phyloP scores from a whole-genome alignment of 2,329 filamentous ascomycete genomes.

The Cladobotryum mycophilum region DNA sequence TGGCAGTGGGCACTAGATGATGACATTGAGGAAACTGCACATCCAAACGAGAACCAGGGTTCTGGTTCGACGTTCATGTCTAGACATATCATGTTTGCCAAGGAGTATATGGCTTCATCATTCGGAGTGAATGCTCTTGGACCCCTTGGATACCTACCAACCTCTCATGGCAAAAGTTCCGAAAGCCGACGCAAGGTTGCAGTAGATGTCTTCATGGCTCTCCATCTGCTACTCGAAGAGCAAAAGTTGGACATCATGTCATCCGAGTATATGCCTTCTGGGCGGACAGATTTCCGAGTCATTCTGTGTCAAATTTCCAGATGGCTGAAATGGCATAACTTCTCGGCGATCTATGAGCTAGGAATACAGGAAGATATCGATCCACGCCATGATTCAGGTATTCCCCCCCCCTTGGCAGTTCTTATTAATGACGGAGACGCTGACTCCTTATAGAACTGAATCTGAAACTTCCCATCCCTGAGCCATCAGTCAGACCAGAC shows the following conservation, averaged over 20 bases:
- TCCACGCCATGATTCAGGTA: slow-evolving; percentile 34
- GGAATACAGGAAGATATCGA: slow-evolving; percentile 46
- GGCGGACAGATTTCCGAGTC: slow-evolving; percentile 54
- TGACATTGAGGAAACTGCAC: slow-evolving; percentile 30
- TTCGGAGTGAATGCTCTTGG: slow-evolving; percentile 51
- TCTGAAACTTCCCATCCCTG: slow-evolving; percentile 26
- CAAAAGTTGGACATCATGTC: slow-evolving; percentile 66
- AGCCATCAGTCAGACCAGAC: slow-evolving; percentile 32
- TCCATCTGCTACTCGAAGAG: slow-evolving; percentile 88
- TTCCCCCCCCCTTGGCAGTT: slow-evolving; percentile 4
- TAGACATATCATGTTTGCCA: slow-evolving; percentile 51
- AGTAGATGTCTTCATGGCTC: slow-evolving; percentile 62
- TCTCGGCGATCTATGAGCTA: slow-evolving; percentile 43
- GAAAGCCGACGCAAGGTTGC: slow-evolving; percentile 55
- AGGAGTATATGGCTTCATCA: slow-evolving; percentile 57
- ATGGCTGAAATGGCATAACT: slow-evolving; percentile 69
- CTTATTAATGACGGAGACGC: not conserved
- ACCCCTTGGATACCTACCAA: slow-evolving; percentile 58
- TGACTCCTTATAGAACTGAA: slow-evolving; percentile 23
- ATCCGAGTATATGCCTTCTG: slow-evolving; percentile 37
- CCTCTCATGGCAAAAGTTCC: slow-evolving; percentile 44
- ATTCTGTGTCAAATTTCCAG: slow-evolving; percentile 72
- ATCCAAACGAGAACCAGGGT: slow-evolving; percentile 20
- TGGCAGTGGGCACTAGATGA: slow-evolving; percentile 69
- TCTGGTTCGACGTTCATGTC: slow-evolving; percentile 38